Percentiles rank a stretch among this genome's conserved stretches.
Evolutionary conservation across 257 asterid species (phyloP).

Genomic region (Solanum sejunctum): DNA sequence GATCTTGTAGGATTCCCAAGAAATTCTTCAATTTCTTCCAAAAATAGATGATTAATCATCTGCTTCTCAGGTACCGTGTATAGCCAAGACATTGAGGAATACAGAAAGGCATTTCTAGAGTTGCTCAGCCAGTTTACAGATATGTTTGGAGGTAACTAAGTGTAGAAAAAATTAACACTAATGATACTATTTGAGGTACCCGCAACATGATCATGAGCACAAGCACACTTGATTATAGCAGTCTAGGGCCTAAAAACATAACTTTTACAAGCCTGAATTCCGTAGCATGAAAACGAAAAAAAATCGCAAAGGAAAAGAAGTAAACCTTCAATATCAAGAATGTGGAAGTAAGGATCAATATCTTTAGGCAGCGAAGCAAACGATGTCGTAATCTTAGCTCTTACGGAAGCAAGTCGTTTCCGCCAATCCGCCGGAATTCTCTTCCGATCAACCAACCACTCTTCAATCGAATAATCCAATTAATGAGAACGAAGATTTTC

Average conservation of each 20-base stretch:
- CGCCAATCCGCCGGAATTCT: constrained; percentile 84
- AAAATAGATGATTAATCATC: no score
- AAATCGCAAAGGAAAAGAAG: not conserved
- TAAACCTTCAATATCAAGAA: constrained; percentile 71
- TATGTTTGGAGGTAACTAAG: not conserved
- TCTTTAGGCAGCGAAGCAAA: constrained; percentile 75
- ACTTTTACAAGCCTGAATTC: not conserved
- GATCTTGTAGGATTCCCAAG: no score
- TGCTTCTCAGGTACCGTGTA: no score
- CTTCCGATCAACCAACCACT: constrained; percentile 97
- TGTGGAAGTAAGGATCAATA: constrained; percentile 61
- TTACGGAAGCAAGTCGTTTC: constrained; percentile 71
- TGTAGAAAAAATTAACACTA: not conserved
- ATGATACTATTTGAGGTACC: not conserved
- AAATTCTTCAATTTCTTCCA: no score
- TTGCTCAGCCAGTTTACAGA: not conserved
- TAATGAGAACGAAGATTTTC: not conserved
- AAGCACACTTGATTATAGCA: not conserved
- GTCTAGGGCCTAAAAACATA: not conserved
- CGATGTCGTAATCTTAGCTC: constrained; percentile 63
- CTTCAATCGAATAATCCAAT: constrained; percentile 1
- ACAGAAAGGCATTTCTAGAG: not conserved
- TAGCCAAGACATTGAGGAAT: no score
- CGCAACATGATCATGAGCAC: not conserved
- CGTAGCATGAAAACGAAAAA: not conserved